Evolutionary conservation across 2,329 filamentous ascomycete species (phyloP).

Genomic region (Aspergillus awamori): DNA sequence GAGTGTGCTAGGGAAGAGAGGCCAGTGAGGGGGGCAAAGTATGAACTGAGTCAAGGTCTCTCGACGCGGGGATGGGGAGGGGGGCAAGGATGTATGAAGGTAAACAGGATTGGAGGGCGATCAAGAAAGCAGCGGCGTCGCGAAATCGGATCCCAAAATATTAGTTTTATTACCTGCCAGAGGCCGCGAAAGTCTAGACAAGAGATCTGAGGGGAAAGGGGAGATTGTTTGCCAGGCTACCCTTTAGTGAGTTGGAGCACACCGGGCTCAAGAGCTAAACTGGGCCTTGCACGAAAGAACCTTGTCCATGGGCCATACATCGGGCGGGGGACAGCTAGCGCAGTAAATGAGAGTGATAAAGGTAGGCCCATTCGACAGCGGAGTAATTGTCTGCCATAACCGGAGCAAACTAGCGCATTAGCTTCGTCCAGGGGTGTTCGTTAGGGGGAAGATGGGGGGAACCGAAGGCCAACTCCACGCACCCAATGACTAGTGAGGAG

Average conservation of each 20-base stretch:
- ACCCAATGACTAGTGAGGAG: slow-evolving; percentile 34
- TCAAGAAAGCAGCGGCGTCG: neutral
- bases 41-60: slow-evolving; percentile 8
- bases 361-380: neutral
- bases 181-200: slow-evolving; percentile 8
- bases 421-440: slow-evolving; percentile 35
- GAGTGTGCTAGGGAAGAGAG: neutral
- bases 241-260: slow-evolving; percentile 16
- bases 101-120: neutral
- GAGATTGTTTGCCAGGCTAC: slow-evolving; percentile 1
- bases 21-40: slow-evolving; percentile 3
- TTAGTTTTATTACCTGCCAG: neutral
- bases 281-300: slow-evolving; percentile 15
- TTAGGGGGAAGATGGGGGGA: slow-evolving; percentile 27
- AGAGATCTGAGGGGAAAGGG: slow-evolving; percentile 19
- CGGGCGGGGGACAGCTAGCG: slow-evolving; percentile 15
- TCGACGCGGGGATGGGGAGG: slow-evolving; percentile 8
- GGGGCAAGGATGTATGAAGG: slow-evolving; percentile 3
- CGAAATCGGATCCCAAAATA: slow-evolving; percentile 1
- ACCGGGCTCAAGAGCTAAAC: slow-evolving; percentile 15
- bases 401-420: slow-evolving; percentile 17
- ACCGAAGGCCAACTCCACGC: slow-evolving; percentile 27
- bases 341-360: slow-evolving; percentile 12
- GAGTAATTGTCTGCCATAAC: neutral
- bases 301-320: slow-evolving; percentile 11